phyloP scores from a whole-genome alignment of 306 rosid genomes.

The Urtica urens region DNA sequence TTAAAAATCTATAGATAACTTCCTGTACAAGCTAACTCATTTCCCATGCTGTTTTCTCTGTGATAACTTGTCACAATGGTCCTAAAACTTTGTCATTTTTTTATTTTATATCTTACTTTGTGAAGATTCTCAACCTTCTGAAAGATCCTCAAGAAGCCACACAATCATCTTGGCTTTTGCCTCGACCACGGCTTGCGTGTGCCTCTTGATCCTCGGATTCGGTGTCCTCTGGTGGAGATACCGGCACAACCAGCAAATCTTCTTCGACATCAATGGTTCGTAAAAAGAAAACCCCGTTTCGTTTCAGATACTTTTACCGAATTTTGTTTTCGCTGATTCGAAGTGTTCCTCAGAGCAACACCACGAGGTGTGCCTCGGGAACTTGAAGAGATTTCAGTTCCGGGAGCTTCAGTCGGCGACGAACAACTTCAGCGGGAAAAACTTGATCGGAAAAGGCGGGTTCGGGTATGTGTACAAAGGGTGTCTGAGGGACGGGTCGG shows the following conservation, averaged over 20 bases:
- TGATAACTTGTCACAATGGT: conserved; percentile 7
- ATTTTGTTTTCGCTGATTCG: not conserved
- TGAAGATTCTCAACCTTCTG: conserved; percentile 42
- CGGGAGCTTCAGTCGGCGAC: conserved; percentile 91
- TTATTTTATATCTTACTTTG: conserved; percentile 4
- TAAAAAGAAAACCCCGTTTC: not conserved
- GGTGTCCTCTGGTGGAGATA: conserved; percentile 93
- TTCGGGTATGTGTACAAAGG: conserved; percentile 97
- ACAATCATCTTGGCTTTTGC: conserved; percentile 71
- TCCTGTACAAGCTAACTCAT: not conserved
- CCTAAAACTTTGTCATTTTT: not conserved
- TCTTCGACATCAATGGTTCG: conserved; percentile 82
- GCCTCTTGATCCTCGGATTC: conserved; percentile 56
- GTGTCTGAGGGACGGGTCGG: conserved; percentile 58
- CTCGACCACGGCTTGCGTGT: conserved; percentile 66
- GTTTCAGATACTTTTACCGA: not conserved
- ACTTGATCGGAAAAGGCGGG: conserved; percentile 84
- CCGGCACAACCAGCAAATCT: conserved; percentile 70
- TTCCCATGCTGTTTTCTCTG: not conserved
- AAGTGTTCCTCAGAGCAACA: conserved; percentile 52
- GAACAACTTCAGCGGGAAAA: conserved; percentile 76
- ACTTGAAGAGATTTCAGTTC: conserved; percentile 67
- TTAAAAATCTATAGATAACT: not conserved
- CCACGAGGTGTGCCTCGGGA: conserved; percentile 72
- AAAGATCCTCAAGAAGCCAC: conserved; percentile 54